A percentile compares a stretch with the other conserved stretches of the same genome.
These are phyloP conservation scores for Aspergillus intermedius DNA, from an alignment of 2,329 filamentous ascomycete genomes.

Conservation along the genomic window DNA sequence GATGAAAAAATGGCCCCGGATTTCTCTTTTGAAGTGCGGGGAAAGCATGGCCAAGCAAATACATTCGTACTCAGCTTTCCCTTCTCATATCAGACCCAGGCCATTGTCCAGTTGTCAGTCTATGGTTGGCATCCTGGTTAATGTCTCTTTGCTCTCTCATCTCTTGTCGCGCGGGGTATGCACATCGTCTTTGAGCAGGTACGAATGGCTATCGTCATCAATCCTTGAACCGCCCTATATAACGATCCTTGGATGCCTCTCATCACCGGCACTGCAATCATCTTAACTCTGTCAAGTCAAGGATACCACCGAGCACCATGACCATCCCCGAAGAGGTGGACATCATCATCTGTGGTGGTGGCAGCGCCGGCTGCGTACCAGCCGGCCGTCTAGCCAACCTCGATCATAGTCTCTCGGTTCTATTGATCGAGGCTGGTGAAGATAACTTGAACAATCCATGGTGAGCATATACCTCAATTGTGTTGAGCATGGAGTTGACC, in stretches of 20 bases:
- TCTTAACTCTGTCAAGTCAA: no score
- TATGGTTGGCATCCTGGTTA: not conserved
- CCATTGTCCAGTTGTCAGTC: not conserved
- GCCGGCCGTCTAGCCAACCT: constrained; percentile 59
- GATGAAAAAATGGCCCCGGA: not conserved
- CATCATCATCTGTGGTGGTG: constrained; percentile 72
- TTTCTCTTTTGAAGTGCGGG: not conserved
- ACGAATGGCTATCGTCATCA: no score
- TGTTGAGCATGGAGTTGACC: not conserved
- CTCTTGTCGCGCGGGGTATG: not conserved
- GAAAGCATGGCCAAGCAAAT: not conserved
- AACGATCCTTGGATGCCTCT: not conserved
- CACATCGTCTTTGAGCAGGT: not conserved
- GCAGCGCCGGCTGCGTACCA: constrained; percentile 48
- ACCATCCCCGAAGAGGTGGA: constrained; percentile 71
- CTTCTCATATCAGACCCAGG: not conserved
- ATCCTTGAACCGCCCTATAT: not conserved
- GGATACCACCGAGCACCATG: constrained; percentile 33
- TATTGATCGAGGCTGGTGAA: constrained; percentile 66
- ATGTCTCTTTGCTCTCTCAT: not conserved
- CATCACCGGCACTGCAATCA: not conserved
- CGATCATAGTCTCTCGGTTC: constrained; percentile 65
- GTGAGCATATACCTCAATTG: constrained; percentile 19
- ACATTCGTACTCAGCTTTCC: not conserved
- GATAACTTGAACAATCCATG: constrained; percentile 71